These are phyloP conservation scores for Xylaria sp. DNA, from an alignment of 2,329 filamentous ascomycete species.

Conservation along the genomic window DNA sequence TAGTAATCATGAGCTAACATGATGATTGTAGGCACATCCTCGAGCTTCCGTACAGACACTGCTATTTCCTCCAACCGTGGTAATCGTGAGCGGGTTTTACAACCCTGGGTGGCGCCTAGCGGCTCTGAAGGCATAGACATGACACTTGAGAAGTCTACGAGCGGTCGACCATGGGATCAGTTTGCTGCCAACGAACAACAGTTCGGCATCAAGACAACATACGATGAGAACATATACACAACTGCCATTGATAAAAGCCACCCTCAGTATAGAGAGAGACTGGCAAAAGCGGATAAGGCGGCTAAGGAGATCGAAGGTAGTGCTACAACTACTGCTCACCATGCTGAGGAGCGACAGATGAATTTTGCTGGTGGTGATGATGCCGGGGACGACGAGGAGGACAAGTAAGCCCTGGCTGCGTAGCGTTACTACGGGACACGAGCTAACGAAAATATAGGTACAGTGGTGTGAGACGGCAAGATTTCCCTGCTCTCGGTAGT, in stretches of 20 bases:
- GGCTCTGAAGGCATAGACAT: slow-evolving; percentile 71
- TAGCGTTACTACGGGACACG: background rate
- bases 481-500: slow-evolving; percentile 69
- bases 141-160: slow-evolving; percentile 72
- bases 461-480: slow-evolving; percentile 86
- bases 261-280: slow-evolving; percentile 81
- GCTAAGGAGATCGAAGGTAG: slow-evolving; percentile 90
- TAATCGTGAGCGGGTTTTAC: slow-evolving; percentile 77
- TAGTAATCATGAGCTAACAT: slow-evolving; percentile 32
- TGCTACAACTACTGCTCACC: slow-evolving; percentile 78
- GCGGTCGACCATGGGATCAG: slow-evolving; percentile 80
- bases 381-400: slow-evolving; percentile 86
- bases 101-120: slow-evolving; percentile 80
- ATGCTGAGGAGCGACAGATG: slow-evolving; percentile 88
- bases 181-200: slow-evolving; percentile 89
- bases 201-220: slow-evolving; percentile 89
- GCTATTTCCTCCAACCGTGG: slow-evolving; percentile 83
- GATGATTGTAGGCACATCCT: slow-evolving; percentile 66
- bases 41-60: slow-evolving; percentile 84
- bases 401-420: slow-evolving; percentile 71
- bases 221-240: slow-evolving; percentile 95
- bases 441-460: slow-evolving; percentile 66
- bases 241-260: slow-evolving; percentile 87
- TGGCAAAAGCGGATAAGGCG: slow-evolving; percentile 82
- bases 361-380: slow-evolving; percentile 72